Evolutionary conservation across 805 yeast genomes (phyloP).

Genomic region (Schwanniomyces yamadae): DNA sequence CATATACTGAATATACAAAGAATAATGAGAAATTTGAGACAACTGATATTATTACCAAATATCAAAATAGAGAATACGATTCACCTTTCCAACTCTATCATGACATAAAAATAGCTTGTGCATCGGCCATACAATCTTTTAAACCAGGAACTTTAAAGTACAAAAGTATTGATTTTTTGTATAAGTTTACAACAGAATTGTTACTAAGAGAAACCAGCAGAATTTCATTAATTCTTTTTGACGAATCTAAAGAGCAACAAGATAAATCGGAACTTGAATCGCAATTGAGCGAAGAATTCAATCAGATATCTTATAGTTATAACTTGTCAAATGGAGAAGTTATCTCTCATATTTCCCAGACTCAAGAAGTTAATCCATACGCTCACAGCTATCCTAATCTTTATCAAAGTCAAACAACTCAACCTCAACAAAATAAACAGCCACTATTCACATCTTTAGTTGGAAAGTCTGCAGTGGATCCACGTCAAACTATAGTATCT

Average conservation of each 20-base stretch:
- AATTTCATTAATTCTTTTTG: constrained; percentile 28
- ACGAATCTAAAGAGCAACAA: constrained; percentile 10
- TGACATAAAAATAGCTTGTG: constrained; percentile 60
- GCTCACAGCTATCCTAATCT: constrained; percentile 28
- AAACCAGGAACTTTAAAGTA: constrained; percentile 52
- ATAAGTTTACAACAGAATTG: constrained; percentile 59
- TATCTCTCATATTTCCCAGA: constrained; percentile 29
- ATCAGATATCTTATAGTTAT: constrained; percentile 55
- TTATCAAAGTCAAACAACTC: constrained; percentile 25
- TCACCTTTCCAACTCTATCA: constrained; percentile 60
- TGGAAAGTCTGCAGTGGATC: constrained; percentile 70
- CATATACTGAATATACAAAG: constrained; percentile 39
- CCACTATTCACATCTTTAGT: constrained; percentile 80
- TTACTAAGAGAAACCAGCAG: constrained; percentile 60
- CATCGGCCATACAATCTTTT: constrained; percentile 45
- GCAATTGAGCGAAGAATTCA: constrained; percentile 56
- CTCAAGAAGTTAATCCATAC: constrained; percentile 26
- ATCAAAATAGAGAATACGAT: constrained; percentile 38
- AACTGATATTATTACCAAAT: constrained; percentile 46
- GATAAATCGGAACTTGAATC: constrained; percentile 37
- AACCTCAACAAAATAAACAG: constrained; percentile 53
- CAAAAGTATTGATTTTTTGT: constrained; percentile 57
- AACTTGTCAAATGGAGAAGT: constrained; percentile 62
- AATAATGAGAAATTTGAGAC: constrained; percentile 22
- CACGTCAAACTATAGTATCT: constrained; percentile 66